Evolutionary conservation across 148 eudicot genomes (phyloP).

Genomic region (Amaranthus hypochondriacus): DNA sequence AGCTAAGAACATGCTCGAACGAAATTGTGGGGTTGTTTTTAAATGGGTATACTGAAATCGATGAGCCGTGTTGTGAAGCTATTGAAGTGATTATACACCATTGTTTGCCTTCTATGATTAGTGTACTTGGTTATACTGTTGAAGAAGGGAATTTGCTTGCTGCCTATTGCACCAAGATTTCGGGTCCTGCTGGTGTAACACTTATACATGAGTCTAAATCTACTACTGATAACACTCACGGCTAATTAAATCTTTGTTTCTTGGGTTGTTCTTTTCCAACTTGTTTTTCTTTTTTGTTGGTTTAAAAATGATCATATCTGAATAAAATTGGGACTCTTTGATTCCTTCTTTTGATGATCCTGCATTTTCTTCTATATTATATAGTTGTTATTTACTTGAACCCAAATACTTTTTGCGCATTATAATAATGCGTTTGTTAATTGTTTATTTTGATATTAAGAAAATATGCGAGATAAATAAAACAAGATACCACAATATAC

Average conservation of each 20-base stretch:
- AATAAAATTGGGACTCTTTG: neutral
- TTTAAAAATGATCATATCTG: neutral
- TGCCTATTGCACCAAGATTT: constrained; percentile 46
- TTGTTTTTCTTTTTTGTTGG: neutral
- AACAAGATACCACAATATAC: no score
- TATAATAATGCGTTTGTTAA: no score
- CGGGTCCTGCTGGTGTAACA: neutral
- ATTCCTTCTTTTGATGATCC: neutral
- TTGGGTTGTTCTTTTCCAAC: neutral
- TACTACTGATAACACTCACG: neutral
- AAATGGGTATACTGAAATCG: constrained; percentile 43
- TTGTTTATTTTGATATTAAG: no score
- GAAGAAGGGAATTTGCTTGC: constrained; percentile 42
- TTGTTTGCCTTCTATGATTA: constrained; percentile 52
- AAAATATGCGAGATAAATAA: no score
- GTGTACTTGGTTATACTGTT: constrained; percentile 37
- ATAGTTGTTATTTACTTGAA: no score
- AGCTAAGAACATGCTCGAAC: constrained; percentile 45
- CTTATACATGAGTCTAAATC: neutral
- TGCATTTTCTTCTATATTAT: neutral
- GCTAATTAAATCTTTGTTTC: no score
- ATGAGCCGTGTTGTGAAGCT: constrained; percentile 43
- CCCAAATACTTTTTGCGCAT: no score
- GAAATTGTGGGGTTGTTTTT: constrained; percentile 48
- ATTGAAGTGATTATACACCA: constrained; percentile 31